Evolutionary conservation across 345 rosid genomes (phyloP).

Genomic region (Gossypium longicalyx): DNA sequence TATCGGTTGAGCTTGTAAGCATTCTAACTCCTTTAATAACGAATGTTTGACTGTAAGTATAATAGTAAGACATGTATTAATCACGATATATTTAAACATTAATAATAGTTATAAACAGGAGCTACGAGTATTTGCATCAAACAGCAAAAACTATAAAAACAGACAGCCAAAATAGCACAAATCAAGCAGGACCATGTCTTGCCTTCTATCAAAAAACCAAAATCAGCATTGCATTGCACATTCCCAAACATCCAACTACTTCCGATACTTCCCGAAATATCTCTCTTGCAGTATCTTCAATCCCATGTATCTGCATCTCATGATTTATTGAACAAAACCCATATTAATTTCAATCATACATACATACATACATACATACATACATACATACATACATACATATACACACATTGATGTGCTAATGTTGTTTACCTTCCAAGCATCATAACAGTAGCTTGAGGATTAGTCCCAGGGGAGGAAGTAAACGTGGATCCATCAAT

Average conservation of each 20-base stretch:
- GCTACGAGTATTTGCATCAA: not conserved
- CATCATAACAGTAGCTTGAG: slow-evolving; percentile 83
- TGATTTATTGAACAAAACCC: not conserved
- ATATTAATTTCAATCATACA: not conserved
- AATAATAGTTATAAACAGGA: not conserved
- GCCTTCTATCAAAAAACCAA: not conserved
- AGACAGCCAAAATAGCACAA: not conserved
- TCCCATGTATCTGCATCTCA: slow-evolving; percentile 43
- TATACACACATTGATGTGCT: not conserved
- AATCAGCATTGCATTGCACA: not conserved
- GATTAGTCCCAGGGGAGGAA: slow-evolving; percentile 62
- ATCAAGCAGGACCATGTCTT: not conserved
- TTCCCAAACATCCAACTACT: not conserved
- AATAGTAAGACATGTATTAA: too few species aligned
- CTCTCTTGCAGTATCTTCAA: slow-evolving; percentile 34
- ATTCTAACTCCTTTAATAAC: too few species aligned
- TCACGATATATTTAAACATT: too few species aligned
- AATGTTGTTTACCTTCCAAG: slow-evolving; percentile 57
- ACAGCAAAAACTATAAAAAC: not conserved
- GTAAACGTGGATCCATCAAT: slow-evolving; percentile 65
- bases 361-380: not conserved
- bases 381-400: too few species aligned
- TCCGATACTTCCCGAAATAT: not conserved
- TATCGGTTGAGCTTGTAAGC: too few species aligned
- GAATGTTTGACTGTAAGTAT: too few species aligned